Evolutionary conservation across 106 monocot genomes (phyloP).

Genomic region (Dioscorea zingiberensis): DNA sequence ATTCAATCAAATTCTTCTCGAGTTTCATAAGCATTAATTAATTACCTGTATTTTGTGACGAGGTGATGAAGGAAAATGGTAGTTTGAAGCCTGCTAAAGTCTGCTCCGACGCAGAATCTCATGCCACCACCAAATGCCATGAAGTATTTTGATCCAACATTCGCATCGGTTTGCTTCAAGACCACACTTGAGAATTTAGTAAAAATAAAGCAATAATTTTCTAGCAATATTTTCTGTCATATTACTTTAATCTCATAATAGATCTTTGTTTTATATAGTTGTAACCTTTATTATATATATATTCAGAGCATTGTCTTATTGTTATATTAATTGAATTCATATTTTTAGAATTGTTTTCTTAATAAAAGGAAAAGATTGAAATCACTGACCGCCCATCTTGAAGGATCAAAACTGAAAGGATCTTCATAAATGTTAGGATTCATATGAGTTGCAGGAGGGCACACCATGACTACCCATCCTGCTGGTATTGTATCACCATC

Average conservation of each 20-base stretch:
- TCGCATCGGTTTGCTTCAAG: neutral
- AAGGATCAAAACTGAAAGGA: neutral
- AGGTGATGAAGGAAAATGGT: conserved; percentile 7
- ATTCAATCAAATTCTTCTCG: neutral
- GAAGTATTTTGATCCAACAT: conserved; percentile 3
- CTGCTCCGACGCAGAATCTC: conserved; percentile 16
- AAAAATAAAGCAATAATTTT: no score
- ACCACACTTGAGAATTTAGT: no score
- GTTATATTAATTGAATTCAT: no score
- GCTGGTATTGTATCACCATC: conserved; percentile 8
- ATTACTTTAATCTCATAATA: no score
- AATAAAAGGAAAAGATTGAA: neutral
- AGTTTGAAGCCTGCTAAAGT: conserved; percentile 11
- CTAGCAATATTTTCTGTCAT: no score
- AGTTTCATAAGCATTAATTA: neutral
- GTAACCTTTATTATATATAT: no score
- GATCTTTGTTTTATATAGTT: no score
- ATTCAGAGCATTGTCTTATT: no score
- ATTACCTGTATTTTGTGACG: conserved; percentile 19
- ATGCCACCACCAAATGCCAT: conserved; percentile 18
- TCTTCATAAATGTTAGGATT: conserved; percentile 6
- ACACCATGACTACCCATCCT: conserved; percentile 7
- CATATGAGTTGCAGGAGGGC: conserved; percentile 4
- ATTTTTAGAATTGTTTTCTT: no score
- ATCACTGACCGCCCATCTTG: conserved; percentile 1